Evolutionary conservation across 2,329 filamentous ascomycete species (phyloP).

Genomic region (Colletotrichum noveboracense): DNA sequence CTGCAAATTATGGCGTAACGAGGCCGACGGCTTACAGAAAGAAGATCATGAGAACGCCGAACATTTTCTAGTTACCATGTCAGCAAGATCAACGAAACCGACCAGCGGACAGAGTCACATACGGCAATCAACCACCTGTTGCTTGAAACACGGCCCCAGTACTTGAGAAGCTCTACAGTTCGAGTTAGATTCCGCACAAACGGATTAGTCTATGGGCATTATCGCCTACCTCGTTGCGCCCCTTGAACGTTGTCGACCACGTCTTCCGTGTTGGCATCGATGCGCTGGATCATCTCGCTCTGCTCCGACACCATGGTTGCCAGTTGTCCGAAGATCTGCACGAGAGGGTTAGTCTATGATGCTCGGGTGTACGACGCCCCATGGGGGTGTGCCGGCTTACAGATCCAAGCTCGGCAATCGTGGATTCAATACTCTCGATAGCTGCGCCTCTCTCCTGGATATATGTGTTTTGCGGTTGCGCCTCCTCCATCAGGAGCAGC

Average conservation of each 20-base stretch:
- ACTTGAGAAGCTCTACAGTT: conserved; percentile 80
- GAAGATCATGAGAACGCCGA: conserved; percentile 94
- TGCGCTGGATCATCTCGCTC: conserved; percentile 95
- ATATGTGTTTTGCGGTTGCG: conserved; percentile 83
- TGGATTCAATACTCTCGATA: conserved; percentile 95
- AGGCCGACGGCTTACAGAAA: conserved; percentile 60
- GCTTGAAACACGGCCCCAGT: conserved; percentile 92
- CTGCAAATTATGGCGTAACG: not conserved
- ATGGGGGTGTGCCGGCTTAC: conserved; percentile 24
- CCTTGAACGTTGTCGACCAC: conserved; percentile 99
- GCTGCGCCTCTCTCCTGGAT: conserved; percentile 94
- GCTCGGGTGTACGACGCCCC: conserved; percentile 30
- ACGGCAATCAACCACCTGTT: conserved; percentile 90
- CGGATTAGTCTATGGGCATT: not conserved
- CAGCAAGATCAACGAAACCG: not conserved
- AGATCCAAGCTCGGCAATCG: conserved; percentile 85
- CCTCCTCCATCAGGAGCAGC: conserved; percentile 91
- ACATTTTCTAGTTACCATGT: conserved; percentile 57
- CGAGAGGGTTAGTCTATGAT: not conserved
- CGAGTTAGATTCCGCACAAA: not conserved
- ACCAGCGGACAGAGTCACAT: not conserved
- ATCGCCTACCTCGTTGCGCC: conserved; percentile 67
- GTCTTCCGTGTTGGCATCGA: conserved; percentile 96
- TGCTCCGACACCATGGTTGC: conserved; percentile 98
- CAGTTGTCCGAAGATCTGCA: conserved; percentile 83